Conservation (phyloP, 2,329 filamentous ascomycete species). For the Fusarium torreyae region DNA sequence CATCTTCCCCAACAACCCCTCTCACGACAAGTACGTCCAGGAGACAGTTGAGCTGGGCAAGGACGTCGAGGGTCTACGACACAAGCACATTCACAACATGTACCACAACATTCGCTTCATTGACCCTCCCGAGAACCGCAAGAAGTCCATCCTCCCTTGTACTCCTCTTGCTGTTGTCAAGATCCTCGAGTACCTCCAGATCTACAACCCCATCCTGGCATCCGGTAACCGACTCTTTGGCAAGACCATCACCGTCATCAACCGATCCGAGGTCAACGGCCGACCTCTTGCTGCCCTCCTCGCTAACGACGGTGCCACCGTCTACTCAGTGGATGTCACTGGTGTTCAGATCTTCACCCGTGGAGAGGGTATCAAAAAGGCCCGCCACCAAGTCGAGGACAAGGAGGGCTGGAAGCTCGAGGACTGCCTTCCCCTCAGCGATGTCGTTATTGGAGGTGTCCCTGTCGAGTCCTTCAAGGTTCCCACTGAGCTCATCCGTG, state of each 20-base stretch:
- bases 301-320: constrained; percentile 94
- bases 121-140: constrained; percentile 80
- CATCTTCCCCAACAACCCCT: constrained; percentile 85
- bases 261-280: constrained; percentile 95
- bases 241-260: constrained; percentile 95
- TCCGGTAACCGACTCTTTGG: constrained; percentile 95
- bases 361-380: constrained; percentile 87
- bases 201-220: constrained; percentile 95
- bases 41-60: constrained; percentile 92
- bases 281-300: constrained; percentile 91
- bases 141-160: constrained; percentile 95
- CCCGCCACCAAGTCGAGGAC: constrained; percentile 88
- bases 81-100: constrained; percentile 98
- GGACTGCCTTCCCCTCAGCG: constrained; percentile 87
- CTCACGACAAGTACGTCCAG: constrained; percentile 95
- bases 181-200: constrained; percentile 93
- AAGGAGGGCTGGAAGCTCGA: constrained; percentile 85
- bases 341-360: constrained; percentile 94
- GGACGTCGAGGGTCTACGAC: constrained; percentile 95
- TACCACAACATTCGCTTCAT: constrained; percentile 98
- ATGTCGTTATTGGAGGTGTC: constrained; percentile 95
- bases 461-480: constrained; percentile 92
- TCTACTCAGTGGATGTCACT: constrained; percentile 94
- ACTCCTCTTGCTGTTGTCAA: constrained; percentile 97
- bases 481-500: constrained; percentile 83